phyloP scores from a whole-genome alignment of 495 filamentous ascomycete genomes.

The Penicillium simplicissimum region DNA sequence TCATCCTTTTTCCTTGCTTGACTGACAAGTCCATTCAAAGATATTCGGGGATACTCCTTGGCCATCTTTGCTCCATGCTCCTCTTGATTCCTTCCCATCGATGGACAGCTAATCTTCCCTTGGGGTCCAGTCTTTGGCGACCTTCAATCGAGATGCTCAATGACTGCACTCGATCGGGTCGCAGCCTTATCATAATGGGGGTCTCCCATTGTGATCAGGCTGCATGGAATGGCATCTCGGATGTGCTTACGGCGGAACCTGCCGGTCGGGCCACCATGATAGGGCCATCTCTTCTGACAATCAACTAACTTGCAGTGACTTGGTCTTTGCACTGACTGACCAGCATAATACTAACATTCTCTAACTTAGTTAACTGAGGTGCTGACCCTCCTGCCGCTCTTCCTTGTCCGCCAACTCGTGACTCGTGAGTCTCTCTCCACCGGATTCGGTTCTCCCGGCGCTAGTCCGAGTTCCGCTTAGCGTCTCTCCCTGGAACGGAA shows the following conservation, averaged over 20 bases:
- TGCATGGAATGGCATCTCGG: slow-evolving; percentile 11
- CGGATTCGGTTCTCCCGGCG: slow-evolving; percentile 15
- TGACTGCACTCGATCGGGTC: slow-evolving; percentile 6
- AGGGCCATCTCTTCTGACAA: background rate
- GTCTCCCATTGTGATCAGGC: slow-evolving; percentile 1
- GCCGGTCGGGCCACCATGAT: slow-evolving; percentile 6
- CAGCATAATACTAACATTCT: background rate
- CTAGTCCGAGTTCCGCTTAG: slow-evolving; percentile 22
- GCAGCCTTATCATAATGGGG: slow-evolving; percentile 9
- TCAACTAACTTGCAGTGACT: background rate
- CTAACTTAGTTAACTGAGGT: too few species aligned
- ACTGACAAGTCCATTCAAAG: background rate
- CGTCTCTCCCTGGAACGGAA: slow-evolving; percentile 1
- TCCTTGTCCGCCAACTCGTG: slow-evolving; percentile 17
- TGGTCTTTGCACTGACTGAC: slow-evolving; percentile 4
- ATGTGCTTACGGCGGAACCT: slow-evolving; percentile 15
- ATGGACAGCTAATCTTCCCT: background rate
- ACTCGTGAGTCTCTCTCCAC: slow-evolving; percentile 15
- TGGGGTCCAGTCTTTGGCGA: background rate
- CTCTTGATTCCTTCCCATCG: background rate
- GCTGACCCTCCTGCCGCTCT: background rate
- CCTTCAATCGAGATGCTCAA: slow-evolving; percentile 4
- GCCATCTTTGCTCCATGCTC: background rate
- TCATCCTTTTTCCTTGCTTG: background rate
- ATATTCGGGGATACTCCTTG: background rate